Percentiles rank a stretch among this genome's conserved stretches.
Evolutionary conservation across 2,329 filamentous ascomycete genomes (phyloP).

Genomic region (Aspergillus tubingensis): DNA sequence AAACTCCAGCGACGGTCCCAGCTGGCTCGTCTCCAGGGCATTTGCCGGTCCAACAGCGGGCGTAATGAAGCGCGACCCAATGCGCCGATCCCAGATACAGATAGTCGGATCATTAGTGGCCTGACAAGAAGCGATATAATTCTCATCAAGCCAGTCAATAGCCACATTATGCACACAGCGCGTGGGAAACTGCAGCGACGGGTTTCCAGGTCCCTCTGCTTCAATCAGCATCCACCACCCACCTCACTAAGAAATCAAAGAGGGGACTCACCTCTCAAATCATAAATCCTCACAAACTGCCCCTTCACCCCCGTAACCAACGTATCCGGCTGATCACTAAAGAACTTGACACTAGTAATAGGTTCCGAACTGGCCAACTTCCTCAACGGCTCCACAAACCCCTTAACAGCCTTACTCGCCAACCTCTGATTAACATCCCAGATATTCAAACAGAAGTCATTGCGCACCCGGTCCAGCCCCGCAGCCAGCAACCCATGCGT

Average conservation of each 20-base stretch:
- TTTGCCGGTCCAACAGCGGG: constrained; percentile 36
- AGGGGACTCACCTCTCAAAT: constrained; percentile 56
- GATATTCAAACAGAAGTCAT: constrained; percentile 66
- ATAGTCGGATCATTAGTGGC: constrained; percentile 59
- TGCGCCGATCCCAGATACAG: constrained; percentile 64
- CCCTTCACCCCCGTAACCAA: constrained; percentile 63
- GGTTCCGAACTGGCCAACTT: constrained; percentile 63
- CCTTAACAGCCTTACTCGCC: constrained; percentile 36
- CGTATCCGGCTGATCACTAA: constrained; percentile 60
- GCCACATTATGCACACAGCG: constrained; percentile 65
- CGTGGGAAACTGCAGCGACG: constrained; percentile 54
- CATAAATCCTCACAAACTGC: constrained; percentile 63
- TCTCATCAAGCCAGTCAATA: constrained; percentile 65
- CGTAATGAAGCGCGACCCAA: constrained; percentile 42
- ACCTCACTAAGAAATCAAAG: neutral
- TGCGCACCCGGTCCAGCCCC: constrained; percentile 63
- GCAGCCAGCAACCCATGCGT: constrained; percentile 59
- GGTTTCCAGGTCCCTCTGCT: constrained; percentile 40
- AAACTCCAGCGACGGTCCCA: constrained; percentile 60
- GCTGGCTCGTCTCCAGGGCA: constrained; percentile 35
- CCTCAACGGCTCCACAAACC: constrained; percentile 53
- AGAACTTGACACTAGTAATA: constrained; percentile 67
- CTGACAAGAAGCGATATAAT: constrained; percentile 63
- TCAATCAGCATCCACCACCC: constrained; percentile 3
- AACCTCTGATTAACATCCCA: constrained; percentile 60